Percentiles rank a stretch among this genome's conserved stretches.
Conservation (phyloP, 2,329 filamentous ascomycete genomes). For the Periconia macrospinosa region DNA sequence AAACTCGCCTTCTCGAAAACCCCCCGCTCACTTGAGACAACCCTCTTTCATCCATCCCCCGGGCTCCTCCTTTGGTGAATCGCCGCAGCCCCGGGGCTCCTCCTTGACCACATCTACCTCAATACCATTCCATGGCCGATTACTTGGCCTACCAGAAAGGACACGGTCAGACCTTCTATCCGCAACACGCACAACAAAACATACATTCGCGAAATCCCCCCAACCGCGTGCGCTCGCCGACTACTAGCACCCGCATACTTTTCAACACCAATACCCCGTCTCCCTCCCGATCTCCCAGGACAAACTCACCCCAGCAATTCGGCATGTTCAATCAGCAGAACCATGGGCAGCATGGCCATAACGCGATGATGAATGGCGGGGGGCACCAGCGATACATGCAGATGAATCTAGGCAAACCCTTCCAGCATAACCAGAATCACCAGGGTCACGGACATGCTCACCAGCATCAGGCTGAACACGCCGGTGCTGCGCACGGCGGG, state of each 20-base stretch:
- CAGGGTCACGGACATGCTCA: constrained; percentile 58
- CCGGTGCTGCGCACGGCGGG: constrained; percentile 50
- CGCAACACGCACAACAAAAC: constrained; percentile 55
- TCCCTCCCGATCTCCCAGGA: constrained; percentile 60
- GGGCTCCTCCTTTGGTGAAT: constrained; percentile 22
- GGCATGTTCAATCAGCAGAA: constrained; percentile 71
- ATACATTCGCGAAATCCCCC: constrained; percentile 48
- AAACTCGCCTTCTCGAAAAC: constrained; percentile 49
- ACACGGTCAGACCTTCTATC: constrained; percentile 62
- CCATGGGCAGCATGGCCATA: constrained; percentile 67
- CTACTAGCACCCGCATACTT: constrained; percentile 47
- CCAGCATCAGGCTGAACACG: constrained; percentile 63
- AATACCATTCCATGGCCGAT: constrained; percentile 66
- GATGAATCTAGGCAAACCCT: constrained; percentile 70
- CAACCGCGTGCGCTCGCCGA: constrained; percentile 52
- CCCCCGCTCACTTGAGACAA: constrained; percentile 46
- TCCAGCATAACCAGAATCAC: constrained; percentile 59
- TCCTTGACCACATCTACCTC: constrained; percentile 18
- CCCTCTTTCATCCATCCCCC: constrained; percentile 21
- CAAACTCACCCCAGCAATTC: constrained; percentile 52
- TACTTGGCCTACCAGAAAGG: constrained; percentile 64
- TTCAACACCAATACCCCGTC: constrained; percentile 57
- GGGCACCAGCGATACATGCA: constrained; percentile 58
- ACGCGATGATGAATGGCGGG: constrained; percentile 74
- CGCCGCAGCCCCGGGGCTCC: constrained; percentile 33